Conservation (phyloP, 305 asterid genomes). For the Rubia occidens region DNA sequence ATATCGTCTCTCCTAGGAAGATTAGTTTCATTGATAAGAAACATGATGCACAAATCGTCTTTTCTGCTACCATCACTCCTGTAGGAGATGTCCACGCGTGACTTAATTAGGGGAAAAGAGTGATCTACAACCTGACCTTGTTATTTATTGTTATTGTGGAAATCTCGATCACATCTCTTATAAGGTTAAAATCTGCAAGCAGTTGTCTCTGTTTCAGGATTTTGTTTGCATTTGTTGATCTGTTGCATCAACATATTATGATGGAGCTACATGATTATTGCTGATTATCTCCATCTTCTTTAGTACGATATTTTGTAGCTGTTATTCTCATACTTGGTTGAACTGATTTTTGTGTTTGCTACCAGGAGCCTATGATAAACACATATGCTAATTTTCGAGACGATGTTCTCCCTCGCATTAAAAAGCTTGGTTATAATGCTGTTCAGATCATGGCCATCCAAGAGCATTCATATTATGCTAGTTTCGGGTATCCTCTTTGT, state of each 20-base stretch:
- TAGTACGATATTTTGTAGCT: background rate
- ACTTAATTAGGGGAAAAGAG: background rate
- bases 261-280: background rate
- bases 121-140: background rate
- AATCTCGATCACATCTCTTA: background rate
- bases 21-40: background rate
- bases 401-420: slow-evolving; percentile 95
- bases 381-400: slow-evolving; percentile 90
- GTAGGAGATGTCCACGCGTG: background rate
- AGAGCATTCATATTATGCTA: slow-evolving; percentile 99
- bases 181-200: background rate
- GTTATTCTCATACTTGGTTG: background rate
- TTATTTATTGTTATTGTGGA: background rate
- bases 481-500: slow-evolving; percentile 69
- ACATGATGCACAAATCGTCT: background rate
- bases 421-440: slow-evolving; percentile 93
- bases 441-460: slow-evolving; percentile 99
- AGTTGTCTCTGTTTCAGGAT: background rate
- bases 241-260: background rate
- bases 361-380: slow-evolving; percentile 81
- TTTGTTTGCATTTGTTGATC: background rate
- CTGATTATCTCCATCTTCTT: background rate
- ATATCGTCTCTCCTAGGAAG: background rate
- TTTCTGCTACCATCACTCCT: background rate
- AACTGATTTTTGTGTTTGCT: background rate